phyloP scores from a whole-genome alignment of 2,329 filamentous ascomycete genomes.

The Colletotrichum sp. region DNA sequence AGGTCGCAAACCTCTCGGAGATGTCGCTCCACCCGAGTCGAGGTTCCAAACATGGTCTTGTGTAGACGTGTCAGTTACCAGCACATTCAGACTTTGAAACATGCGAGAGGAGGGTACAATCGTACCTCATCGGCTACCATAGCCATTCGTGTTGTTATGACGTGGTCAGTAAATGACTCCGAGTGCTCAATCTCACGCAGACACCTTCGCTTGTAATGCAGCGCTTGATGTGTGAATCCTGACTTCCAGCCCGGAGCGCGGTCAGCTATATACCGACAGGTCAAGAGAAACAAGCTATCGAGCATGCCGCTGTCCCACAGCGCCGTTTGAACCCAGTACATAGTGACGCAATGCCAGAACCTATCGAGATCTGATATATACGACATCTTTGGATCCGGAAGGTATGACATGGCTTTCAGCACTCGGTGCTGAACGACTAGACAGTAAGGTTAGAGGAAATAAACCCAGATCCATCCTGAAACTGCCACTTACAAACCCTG shows the following conservation, averaged over 20 bases:
- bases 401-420: neutral
- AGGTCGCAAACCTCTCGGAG: neutral
- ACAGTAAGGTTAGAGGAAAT: neutral
- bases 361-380: neutral
- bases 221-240: neutral
- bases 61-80: neutral
- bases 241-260: neutral
- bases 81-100: neutral
- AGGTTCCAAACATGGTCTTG: neutral
- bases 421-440: neutral
- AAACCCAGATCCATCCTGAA: neutral
- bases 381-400: neutral
- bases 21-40: neutral
- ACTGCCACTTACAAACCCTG: neutral
- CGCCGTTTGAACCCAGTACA: neutral
- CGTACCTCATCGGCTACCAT: neutral
- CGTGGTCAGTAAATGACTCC: neutral
- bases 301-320: neutral
- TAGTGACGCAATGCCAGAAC: neutral
- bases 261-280: neutral
- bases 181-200: neutral
- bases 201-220: neutral
- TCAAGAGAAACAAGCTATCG: neutral
- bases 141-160: neutral
- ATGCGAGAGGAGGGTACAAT: neutral